Evolutionary conservation across 768 basidiomycete genomes (phyloP), one percentile per base, ranked within the genome.

Genomic region (Suillus tomentosus): DNA sequence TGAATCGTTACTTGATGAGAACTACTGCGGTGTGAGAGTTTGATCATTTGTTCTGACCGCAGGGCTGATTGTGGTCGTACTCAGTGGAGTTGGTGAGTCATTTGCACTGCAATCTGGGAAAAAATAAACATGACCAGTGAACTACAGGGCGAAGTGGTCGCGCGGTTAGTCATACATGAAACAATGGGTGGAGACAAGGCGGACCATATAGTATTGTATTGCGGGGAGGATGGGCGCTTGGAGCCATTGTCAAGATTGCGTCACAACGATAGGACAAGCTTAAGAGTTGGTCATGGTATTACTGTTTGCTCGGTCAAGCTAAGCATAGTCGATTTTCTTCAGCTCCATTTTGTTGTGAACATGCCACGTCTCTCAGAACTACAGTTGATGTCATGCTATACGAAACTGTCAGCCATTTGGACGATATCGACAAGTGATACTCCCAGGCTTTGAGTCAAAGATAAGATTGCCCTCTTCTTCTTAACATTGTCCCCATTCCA

Each of bases 61-160:
- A 68, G 94, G 93, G 92, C 80, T 97, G 34, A 97, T 97, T 69
- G 88, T 94, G 22, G 88, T 89, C 2, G 94, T 94, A 22, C 91
- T 91, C 73, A n/a, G 94, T 96, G 11, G 95, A 95, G 78, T 74
- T 91, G 65, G 93, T 91, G 70, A 39, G 86, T 81, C 51, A 14
- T n/a, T 40, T 10, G 5, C 27, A 4, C 0, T 9, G 36, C 19
- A 27, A 3, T 27, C 42, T 24, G 11, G 14, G 15, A 37, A 5
- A n/a, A 17, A 22, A 31, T 15, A 34, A 59, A 31, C 3, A 39
- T 34, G 15, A 54, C 8, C 2, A 57, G 68, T 31, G 31, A 31
- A 89, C 34, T 68, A 6, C 69, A 92, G 90, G 91, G 91, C n/a
- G 91, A 95, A 72, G 87, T 95, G 10, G 71, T 93, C 47, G 92